These are phyloP conservation scores for Diddensiella caesifluorescens DNA, from an alignment of 805 yeast species.

Conservation along the genomic window DNA sequence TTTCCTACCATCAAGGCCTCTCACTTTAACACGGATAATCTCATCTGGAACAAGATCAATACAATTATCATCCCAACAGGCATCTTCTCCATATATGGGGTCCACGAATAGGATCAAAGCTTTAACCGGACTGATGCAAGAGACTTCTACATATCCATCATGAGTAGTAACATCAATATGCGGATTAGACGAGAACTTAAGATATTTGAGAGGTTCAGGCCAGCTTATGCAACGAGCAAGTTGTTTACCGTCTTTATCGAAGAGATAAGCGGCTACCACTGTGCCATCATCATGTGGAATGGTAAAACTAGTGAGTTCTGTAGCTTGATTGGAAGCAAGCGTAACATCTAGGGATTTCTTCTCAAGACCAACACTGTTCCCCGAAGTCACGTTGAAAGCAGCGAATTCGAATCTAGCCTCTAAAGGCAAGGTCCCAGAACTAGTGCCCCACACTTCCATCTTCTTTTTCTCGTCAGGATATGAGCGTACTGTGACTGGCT, in stretches of 20 bases:
- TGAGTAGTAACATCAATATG: background rate
- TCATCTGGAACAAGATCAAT: conserved; percentile 9
- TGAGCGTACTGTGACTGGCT: conserved; percentile 16
- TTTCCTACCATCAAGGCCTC: background rate
- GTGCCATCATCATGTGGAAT: conserved; percentile 10
- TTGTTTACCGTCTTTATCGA: conserved; percentile 14
- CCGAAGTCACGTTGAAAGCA: conserved; percentile 5
- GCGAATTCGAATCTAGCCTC: conserved; percentile 3
- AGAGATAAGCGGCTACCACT: conserved; percentile 18
- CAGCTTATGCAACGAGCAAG: conserved; percentile 39
- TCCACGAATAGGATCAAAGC: conserved; percentile 6
- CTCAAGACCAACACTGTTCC: conserved; percentile 1
- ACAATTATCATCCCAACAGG: conserved; percentile 11
- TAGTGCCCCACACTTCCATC: conserved; percentile 42
- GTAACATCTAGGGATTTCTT: background rate
- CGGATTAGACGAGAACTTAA: conserved; percentile 18
- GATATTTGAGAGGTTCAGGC: conserved; percentile 47
- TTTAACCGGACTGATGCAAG: conserved; percentile 8
- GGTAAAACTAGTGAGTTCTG: conserved; percentile 27
- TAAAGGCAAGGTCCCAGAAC: conserved; percentile 21
- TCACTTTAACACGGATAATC: background rate
- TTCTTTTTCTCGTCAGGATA: conserved; percentile 26
- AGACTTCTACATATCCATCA: conserved; percentile 2
- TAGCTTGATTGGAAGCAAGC: conserved; percentile 30
- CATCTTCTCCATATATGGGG: conserved; percentile 7